Evolutionary conservation across 371 early-diverging fungal species (phyloP).

Genomic region (Rhizopus delemar): DNA sequence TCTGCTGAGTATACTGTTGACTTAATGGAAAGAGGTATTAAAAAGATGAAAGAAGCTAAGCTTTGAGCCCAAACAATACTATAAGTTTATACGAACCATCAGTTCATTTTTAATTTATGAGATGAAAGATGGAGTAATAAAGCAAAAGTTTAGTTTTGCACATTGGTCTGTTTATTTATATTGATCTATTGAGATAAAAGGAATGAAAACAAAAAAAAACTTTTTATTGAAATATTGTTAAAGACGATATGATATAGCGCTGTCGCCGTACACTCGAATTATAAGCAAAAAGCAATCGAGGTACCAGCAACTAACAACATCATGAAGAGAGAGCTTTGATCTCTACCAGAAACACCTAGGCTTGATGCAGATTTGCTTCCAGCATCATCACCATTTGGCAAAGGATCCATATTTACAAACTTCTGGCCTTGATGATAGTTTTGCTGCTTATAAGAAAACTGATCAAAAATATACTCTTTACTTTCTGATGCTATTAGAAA

Average conservation of each 20-base stretch:
- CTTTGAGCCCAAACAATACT: neutral
- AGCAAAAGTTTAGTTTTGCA: too few relatives aligned
- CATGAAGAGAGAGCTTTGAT: neutral
- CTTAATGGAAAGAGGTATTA: constrained; percentile 46
- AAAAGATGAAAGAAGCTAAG: constrained; percentile 10
- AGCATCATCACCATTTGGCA: neutral
- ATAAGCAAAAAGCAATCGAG: too few relatives aligned
- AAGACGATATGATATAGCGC: too few relatives aligned
- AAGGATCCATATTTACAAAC: neutral
- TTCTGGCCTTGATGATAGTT: constrained; percentile 55
- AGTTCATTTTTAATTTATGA: too few relatives aligned
- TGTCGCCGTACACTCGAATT: too few relatives aligned
- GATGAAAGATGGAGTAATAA: too few relatives aligned
- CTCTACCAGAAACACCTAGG: neutral
- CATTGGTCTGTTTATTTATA: too few relatives aligned
- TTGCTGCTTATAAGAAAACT: constrained; percentile 45
- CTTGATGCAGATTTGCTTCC: neutral
- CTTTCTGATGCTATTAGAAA: constrained; percentile 11
- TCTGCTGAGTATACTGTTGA: constrained; percentile 53
- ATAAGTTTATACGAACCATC: too few relatives aligned
- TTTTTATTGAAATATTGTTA: too few relatives aligned
- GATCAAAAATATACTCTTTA: constrained; percentile 44
- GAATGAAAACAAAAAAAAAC: too few relatives aligned
- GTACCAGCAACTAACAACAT: too few relatives aligned
- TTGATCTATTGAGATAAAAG: too few relatives aligned